A percentile compares a stretch with the other conserved stretches of the same genome.
These are phyloP conservation scores for Pichia rugopelliculosa DNA, from an alignment of 805 yeast species.

Conservation along the genomic window DNA sequence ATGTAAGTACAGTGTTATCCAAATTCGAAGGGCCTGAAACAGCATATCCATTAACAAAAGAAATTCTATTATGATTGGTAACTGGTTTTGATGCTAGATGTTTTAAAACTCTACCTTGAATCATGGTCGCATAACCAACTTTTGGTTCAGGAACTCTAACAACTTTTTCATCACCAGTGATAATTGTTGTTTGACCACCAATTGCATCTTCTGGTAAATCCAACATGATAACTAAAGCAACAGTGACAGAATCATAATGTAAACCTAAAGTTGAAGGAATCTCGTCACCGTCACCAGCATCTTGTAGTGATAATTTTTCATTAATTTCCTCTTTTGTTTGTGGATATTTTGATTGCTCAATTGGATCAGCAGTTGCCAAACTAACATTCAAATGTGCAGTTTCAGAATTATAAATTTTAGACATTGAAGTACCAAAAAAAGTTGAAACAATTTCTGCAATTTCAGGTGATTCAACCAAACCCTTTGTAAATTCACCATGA, in stretches of 20 bases:
- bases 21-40: constrained; percentile 23
- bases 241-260: constrained; percentile 42
- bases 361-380: constrained; percentile 25
- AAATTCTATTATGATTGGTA: constrained; percentile 30
- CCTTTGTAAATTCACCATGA: constrained; percentile 38
- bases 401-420: constrained; percentile 43
- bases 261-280: constrained; percentile 41
- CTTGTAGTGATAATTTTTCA: constrained; percentile 6
- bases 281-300: constrained; percentile 25
- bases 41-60: constrained; percentile 28
- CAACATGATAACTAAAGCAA: constrained; percentile 43
- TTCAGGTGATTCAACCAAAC: constrained; percentile 47
- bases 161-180: constrained; percentile 34
- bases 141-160: constrained; percentile 34
- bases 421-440: constrained; percentile 45
- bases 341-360: constrained; percentile 8
- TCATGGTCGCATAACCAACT: constrained; percentile 36
- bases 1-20: constrained; percentile 29
- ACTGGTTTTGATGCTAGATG: constrained; percentile 43
- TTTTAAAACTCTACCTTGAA: constrained; percentile 41
- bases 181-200: constrained; percentile 45
- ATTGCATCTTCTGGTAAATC: constrained; percentile 39
- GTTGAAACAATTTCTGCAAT: constrained; percentile 39
- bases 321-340: constrained; percentile 11
- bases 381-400: constrained; percentile 46